Evolutionary conservation across 257 asterid genomes (phyloP).

Genomic region (Galeopsis tetrahit): DNA sequence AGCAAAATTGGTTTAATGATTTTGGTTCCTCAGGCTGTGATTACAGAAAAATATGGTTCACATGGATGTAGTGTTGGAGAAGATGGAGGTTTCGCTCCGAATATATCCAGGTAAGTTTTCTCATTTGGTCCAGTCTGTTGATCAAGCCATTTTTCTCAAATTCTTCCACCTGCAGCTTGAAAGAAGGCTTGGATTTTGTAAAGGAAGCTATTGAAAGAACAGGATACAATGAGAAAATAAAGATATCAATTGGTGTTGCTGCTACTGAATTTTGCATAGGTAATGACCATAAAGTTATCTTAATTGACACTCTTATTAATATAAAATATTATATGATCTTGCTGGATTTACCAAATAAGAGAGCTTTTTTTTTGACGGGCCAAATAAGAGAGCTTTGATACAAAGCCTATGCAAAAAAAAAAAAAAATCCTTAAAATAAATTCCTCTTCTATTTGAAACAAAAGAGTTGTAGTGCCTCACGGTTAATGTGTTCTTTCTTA

Average conservation of each 20-base stretch:
- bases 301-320: neutral
- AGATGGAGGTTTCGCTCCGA: slow-evolving; percentile 97
- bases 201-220: slow-evolving; percentile 93
- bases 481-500: neutral
- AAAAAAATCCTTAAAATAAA: neutral
- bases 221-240: slow-evolving; percentile 81
- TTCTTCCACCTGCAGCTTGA: slow-evolving; percentile 65
- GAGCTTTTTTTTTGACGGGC: too few species aligned
- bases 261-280: slow-evolving; percentile 99
- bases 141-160: slow-evolving; percentile 28
- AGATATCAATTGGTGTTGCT: slow-evolving; percentile 85
- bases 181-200: slow-evolving; percentile 92
- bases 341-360: slow-evolving; percentile 21
- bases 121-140: slow-evolving; percentile 28
- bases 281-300: slow-evolving; percentile 36
- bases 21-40: slow-evolving; percentile 74
- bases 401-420: neutral
- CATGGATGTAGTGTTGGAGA: slow-evolving; percentile 96
- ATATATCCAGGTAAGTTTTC: slow-evolving; percentile 81
- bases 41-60: slow-evolving; percentile 70
- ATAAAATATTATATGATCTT: neutral
- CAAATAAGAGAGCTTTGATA: slow-evolving; percentile 5
- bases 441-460: neutral
- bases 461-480: neutral
- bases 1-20: neutral